A percentile compares a stretch with the other conserved stretches of the same genome.
These are phyloP conservation scores for Aspergillus indologenus DNA, from an alignment of 495 filamentous ascomycete genomes.

Conservation along the genomic window DNA sequence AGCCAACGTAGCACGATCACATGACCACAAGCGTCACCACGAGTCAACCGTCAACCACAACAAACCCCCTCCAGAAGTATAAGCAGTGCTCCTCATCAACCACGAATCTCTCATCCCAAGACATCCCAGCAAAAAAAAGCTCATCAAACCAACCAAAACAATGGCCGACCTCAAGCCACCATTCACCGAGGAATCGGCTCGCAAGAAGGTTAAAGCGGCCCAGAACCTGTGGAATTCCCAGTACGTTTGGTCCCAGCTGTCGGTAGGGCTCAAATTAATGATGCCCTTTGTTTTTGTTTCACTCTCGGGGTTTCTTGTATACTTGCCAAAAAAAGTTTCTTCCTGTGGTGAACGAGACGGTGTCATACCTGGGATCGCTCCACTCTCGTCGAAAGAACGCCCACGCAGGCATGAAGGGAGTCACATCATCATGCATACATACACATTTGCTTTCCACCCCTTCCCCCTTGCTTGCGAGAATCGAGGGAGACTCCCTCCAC, in stretches of 20 bases:
- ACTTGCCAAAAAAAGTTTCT: too few relatives aligned
- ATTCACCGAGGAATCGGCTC: constrained; percentile 72
- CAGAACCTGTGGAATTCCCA: constrained; percentile 85
- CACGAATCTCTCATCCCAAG: too few relatives aligned
- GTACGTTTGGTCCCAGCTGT: too few relatives aligned
- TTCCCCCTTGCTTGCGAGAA: constrained; percentile 33
- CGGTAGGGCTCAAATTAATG: too few relatives aligned
- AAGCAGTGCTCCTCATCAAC: too few relatives aligned
- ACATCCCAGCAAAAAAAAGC: too few relatives aligned
- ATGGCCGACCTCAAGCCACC: constrained; percentile 68
- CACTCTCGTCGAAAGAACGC: neutral
- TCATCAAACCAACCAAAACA: neutral
- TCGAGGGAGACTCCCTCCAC: neutral
- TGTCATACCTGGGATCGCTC: neutral
- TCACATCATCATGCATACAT: neutral
- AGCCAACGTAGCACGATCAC: neutral
- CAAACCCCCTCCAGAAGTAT: too few relatives aligned
- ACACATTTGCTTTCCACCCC: too few relatives aligned
- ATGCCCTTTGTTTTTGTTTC: too few relatives aligned
- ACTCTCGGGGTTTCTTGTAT: neutral
- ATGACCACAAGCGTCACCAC: neutral
- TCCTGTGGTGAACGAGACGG: too few relatives aligned
- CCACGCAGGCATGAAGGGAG: constrained; percentile 16
- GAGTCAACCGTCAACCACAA: neutral
- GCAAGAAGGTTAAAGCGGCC: constrained; percentile 77